Base-by-base conservation (phyloP, 108 stramenopile species). In the Bacterosira constricta region DNA sequence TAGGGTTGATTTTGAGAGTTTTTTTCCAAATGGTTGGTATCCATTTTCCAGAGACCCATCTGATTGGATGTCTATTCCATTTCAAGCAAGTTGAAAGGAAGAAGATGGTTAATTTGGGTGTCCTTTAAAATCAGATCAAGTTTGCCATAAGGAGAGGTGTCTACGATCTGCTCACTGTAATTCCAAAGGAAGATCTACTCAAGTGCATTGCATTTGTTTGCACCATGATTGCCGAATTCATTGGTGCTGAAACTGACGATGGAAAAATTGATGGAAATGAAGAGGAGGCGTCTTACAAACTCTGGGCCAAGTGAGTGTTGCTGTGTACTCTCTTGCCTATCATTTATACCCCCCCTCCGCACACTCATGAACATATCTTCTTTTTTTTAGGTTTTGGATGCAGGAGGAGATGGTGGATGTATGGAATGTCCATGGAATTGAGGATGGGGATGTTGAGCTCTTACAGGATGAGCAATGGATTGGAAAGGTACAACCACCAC, bases 1-100 rank as follows among this genome's bases (percentile, higher is more conserved):
- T 51, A 26, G 50, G 11, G 50, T 51, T 51, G 50, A 51, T 51
- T 51, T 51, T 51, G 50, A 51, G 23, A 18, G 50, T 26, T 23
- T 51, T 51, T 26, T 51, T 51, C 23, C 50, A 26, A 2, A 21
- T 26, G 6, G 50, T 23, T 23, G 50, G 25, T 10, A 11, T 23
- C 27, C 50, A 51, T 11, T 11, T 51, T 2, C 50, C 50, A 26
- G 21, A 20, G 11, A 26, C 18, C 27, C 10, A 23, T 18, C 18
- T 51, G 50, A 51, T 23, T 51, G 50, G 50, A 51, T 51, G 50
- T 51, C 2, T 23, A 26, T 51, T 51, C 23, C 50, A 51, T 20
- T 51, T 13, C 10, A 51, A 51, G 11, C 50, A 51, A 26, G 50
- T 11, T 51, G 10, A 11, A 4, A 51, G 50, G 50, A 51, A 26